Base-by-base conservation (phyloP, 805 yeast species). In the Kazachstania psychrophila region DNA sequence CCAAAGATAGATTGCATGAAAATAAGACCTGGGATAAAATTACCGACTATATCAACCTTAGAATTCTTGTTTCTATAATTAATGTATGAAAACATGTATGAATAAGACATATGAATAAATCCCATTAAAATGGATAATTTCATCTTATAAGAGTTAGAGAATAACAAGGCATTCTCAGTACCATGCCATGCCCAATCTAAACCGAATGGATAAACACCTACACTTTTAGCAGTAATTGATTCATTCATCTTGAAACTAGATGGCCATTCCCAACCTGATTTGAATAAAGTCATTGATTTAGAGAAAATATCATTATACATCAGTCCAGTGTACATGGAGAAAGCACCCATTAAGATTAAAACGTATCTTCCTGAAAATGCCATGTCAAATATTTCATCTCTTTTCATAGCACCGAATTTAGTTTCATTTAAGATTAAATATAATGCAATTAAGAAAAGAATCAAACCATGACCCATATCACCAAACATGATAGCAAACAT, bases 401-500 rank as follows among this genome's bases (percentile, higher is more conserved):
- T 72, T 52, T 79, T 73, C 69, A 77, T 70, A 33, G 68, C 68
- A 17, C 72, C 79, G 36, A 92, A 72, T 44, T 72, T 69, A 43
- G 69, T 71, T 61, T 92, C 98, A 56, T 81, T 79, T 34, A 77
- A 45, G 9, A 92, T 87, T 44, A 92, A 65, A 22, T 64, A 61
- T 36, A 75, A 62, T 1, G 94, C 95, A 13, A 86, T 84, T 39
- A 81, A 60, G 37, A 80, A 72, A 60, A 92, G 66, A 33, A 92
- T 73, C 41, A 87, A 72, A 5, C 98, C 98, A 65, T 92, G 98
- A 12, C 98, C 98, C 41, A 88, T 58, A 66, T 92, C 98, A 68
- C 98, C 98, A 68, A 92, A 92, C 98, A 92, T 92, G 51, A 92
- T 81, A 20, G 98, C 96, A 65, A 92, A 92, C 94, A 92, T 83